Percentiles rank a stretch among this genome's conserved stretches.
Conservation (phyloP, 2,329 filamentous ascomycete species). For the Trichoderma brevicompactum region DNA sequence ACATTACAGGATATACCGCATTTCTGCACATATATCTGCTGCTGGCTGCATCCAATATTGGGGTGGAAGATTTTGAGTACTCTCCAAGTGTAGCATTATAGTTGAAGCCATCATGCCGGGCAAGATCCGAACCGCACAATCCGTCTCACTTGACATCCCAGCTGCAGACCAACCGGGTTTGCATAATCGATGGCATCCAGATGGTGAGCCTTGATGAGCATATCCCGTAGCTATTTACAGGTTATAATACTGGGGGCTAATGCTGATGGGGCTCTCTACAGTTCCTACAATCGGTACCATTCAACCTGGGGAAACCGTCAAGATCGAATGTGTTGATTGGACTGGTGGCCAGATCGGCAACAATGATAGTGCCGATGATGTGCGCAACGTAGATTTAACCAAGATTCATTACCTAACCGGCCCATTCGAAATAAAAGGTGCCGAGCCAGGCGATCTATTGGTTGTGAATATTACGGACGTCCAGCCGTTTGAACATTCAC, state of each 20-base stretch:
- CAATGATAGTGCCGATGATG: constrained; percentile 86
- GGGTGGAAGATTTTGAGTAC: not conserved
- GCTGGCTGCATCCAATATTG: constrained; percentile 2
- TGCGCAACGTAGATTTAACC: constrained; percentile 82
- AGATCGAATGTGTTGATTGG: constrained; percentile 92
- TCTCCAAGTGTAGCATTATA: not conserved
- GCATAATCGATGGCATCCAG: constrained; percentile 92
- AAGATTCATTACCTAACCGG: constrained; percentile 86
- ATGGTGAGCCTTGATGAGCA: constrained; percentile 59
- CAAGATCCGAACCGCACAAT: constrained; percentile 66
- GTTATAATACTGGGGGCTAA: not conserved
- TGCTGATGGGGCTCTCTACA: constrained; percentile 40
- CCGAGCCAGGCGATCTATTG: constrained; percentile 82
- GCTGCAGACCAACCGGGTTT: constrained; percentile 70
- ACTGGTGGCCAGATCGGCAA: constrained; percentile 84
- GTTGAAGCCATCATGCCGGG: constrained; percentile 39
- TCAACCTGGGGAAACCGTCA: constrained; percentile 83
- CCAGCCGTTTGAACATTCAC: constrained; percentile 81
- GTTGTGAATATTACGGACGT: constrained; percentile 92
- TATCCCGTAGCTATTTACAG: not conserved
- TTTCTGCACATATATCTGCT: constrained; percentile 1
- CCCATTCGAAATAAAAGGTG: constrained; percentile 83
- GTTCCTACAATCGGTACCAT: constrained; percentile 76
- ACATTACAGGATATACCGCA: not conserved
- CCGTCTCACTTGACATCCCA: constrained; percentile 62